phyloP scores from a whole-genome alignment of 495 filamentous ascomycete species.

The Zalerion maritima region DNA sequence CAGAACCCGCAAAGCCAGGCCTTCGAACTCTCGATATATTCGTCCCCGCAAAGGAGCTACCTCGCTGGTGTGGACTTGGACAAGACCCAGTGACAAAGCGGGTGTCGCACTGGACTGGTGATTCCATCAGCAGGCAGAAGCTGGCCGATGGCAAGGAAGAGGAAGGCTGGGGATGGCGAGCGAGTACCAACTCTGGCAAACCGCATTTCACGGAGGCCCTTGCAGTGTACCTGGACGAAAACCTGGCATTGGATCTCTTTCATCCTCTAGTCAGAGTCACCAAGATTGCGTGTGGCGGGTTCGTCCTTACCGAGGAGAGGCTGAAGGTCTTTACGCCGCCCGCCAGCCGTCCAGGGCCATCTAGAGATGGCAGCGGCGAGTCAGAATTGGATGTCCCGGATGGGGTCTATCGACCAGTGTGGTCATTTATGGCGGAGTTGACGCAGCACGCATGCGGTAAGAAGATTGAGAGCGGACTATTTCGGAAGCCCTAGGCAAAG shows the following conservation, averaged over 20 bases:
- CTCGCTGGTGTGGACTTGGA: background rate
- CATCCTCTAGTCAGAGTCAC: constrained; percentile 27
- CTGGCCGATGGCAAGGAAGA: constrained; percentile 24
- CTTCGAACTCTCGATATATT: constrained; percentile 28
- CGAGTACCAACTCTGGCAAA: background rate
- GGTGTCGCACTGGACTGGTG: constrained; percentile 2
- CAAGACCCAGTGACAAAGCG: background rate
- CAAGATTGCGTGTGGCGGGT: constrained; percentile 30
- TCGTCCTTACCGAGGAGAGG: constrained; percentile 26
- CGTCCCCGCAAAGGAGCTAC: constrained; percentile 20
- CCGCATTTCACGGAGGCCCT: constrained; percentile 31
- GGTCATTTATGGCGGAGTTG: no score
- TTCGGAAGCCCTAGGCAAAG: no score
- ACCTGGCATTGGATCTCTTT: constrained; percentile 27
- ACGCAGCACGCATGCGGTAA: no score
- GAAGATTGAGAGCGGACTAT: no score
- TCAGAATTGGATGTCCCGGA: no score
- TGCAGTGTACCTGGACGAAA: constrained; percentile 21
- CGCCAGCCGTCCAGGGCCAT: background rate
- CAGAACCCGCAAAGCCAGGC: constrained; percentile 15
- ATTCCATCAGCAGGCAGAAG: constrained; percentile 15
- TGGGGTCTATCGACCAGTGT: no score
- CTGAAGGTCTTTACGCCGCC: constrained; percentile 25
- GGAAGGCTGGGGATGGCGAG: constrained; percentile 33
- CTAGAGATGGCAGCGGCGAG: no score